These are phyloP conservation scores for Nannochloropsis salina DNA, from an alignment of 108 stramenopile genomes.

Conservation along the genomic window DNA sequence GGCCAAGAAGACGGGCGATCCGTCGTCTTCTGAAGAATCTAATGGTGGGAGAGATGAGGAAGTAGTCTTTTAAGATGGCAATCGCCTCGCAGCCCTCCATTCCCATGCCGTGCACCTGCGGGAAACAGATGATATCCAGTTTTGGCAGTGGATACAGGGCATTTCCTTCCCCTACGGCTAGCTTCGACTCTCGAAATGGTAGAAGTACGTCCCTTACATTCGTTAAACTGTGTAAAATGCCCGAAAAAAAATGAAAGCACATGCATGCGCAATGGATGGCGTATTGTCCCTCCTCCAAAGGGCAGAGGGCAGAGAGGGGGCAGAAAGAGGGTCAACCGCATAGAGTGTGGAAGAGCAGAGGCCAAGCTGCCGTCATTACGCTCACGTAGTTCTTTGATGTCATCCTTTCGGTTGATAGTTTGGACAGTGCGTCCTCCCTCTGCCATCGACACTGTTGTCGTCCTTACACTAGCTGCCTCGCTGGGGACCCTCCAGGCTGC, in stretches of 20 bases:
- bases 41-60: conserved; percentile 33
- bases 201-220: not conserved
- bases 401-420: not conserved
- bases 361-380: too few relatives aligned
- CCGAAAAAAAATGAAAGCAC: conserved; percentile 42
- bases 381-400: too few relatives aligned
- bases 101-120: conserved; percentile 44
- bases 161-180: not conserved
- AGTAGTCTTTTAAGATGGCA: conserved; percentile 39
- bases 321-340: conserved; percentile 32
- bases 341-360: not conserved
- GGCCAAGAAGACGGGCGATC: conserved; percentile 43
- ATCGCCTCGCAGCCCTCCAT: conserved; percentile 53
- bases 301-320: not conserved
- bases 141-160: conserved; percentile 43
- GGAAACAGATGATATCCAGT: conserved; percentile 49
- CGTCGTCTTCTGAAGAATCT: conserved; percentile 32
- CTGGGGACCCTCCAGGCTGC: not conserved
- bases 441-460: not conserved
- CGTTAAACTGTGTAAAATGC: conserved; percentile 21
- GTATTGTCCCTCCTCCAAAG: conserved; percentile 33
- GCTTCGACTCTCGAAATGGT: not conserved
- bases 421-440: conserved; percentile 17
- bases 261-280: conserved; percentile 33
- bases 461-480: not conserved